These are phyloP conservation scores for Fusarium subtropicale DNA, from an alignment of 2,329 filamentous ascomycete genomes.

Conservation along the genomic window DNA sequence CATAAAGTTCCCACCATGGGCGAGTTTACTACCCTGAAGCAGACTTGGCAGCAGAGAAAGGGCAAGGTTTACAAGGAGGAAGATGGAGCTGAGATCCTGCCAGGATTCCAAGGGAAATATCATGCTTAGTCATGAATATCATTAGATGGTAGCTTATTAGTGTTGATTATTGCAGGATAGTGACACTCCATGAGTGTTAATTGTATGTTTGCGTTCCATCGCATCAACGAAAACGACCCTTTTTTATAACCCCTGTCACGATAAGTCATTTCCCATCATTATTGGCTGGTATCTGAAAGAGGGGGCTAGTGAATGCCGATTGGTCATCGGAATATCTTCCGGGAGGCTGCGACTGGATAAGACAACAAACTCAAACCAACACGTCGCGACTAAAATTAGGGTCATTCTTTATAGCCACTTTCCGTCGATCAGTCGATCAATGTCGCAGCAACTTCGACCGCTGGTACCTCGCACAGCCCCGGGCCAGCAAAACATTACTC, in stretches of 20 bases:
- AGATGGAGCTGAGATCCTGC: not conserved
- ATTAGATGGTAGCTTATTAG: too few species aligned
- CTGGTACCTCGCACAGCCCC: not conserved
- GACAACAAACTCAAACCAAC: too few species aligned
- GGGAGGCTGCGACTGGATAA: not conserved
- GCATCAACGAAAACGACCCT: not conserved
- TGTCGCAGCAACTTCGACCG: not conserved
- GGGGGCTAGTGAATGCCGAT: not conserved
- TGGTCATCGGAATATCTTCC: not conserved
- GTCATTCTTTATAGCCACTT: not conserved
- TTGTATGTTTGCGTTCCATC: too few species aligned
- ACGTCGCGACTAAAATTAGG: not conserved
- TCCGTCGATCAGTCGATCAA: fast-evolving
- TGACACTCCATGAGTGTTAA: too few species aligned
- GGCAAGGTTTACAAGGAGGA: not conserved
- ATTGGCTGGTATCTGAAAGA: not conserved
- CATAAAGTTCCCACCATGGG: slow-evolving; percentile 52
- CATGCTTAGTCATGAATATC: not conserved
- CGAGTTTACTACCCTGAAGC: slow-evolving; percentile 54
- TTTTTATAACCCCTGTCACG: not conserved
- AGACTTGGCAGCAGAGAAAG: slow-evolving; percentile 51
- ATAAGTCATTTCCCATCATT: fast-evolving
- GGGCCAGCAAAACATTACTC: not conserved
- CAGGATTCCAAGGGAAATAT: not conserved
- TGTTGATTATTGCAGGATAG: not conserved